These are phyloP conservation scores for Pachysandra terminalis DNA, from an alignment of 164 flowering plant species.

Conservation along the genomic window DNA sequence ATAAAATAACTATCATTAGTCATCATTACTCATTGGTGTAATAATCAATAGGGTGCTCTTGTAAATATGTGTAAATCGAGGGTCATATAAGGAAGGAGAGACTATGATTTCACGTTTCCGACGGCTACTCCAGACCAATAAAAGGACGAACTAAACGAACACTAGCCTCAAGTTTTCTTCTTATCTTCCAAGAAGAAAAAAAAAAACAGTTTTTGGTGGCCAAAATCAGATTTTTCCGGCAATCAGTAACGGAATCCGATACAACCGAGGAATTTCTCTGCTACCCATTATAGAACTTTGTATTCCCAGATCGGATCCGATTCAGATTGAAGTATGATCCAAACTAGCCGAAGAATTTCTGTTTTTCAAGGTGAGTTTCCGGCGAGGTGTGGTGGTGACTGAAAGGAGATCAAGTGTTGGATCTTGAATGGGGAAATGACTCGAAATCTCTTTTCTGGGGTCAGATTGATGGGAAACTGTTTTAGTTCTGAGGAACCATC, in stretches of 20 bases:
- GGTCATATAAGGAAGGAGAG: too few species aligned
- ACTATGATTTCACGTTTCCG: too few species aligned
- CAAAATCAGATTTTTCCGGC: conserved; percentile 5
- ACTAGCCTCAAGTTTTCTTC: too few species aligned
- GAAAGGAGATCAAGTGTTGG: not conserved
- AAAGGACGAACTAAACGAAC: too few species aligned
- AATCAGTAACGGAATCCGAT: conserved; percentile 2
- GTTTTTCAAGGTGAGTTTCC: too few species aligned
- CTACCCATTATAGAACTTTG: not conserved
- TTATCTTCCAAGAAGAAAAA: too few species aligned
- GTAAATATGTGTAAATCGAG: too few species aligned
- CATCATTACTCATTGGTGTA: too few species aligned
- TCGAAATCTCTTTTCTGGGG: not conserved
- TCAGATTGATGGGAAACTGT: conserved; percentile 44
- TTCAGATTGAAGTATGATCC: not conserved
- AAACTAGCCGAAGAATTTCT: too few species aligned
- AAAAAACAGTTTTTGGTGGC: not conserved
- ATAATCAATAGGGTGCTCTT: too few species aligned
- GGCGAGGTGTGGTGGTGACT: not conserved
- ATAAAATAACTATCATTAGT: too few species aligned
- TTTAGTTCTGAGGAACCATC: conserved; percentile 20
- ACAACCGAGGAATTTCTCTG: not conserved
- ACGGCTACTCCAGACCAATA: too few species aligned
- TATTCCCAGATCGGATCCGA: conserved; percentile 1
- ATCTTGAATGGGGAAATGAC: conserved; percentile 17